Evolutionary conservation across 352 stramenopile genomes (phyloP), one percentile per base, ranked within the genome.

Genomic region (Phytophthora colocasiae): DNA sequence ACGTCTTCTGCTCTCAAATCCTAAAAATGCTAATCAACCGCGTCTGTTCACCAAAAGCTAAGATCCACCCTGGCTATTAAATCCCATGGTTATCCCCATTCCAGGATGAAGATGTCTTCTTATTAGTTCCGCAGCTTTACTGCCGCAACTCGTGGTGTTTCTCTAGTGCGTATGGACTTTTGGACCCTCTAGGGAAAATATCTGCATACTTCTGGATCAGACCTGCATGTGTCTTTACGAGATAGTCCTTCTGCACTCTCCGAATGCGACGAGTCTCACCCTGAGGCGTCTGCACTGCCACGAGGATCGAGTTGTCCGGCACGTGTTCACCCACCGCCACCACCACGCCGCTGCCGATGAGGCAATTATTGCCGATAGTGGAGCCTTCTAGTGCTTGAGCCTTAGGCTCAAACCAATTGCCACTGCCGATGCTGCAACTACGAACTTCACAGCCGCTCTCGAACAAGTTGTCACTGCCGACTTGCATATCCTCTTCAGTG

Each of bases 371-470:
- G 32, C 88, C 88, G 52, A 96, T 84, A 38, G 89, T 71, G 2
- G 85, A 91, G 45, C 86, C 85, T 1, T 51, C 62, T 7, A 69
- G 68, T 2, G 75, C 73, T 50, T 73, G 36, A 7, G 79, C 73
- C 52, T 92, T 90, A n/a, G 88, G 73, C 56, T 96, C 88, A 29
- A 96, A 91, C 71, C 77, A 87, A 68, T 93, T 95, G 59, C 78
- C 75, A 55, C 79, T 75, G 12, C 88, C 88, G 12, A 96, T 69
- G 22, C 49, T 57, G 12, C 53, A 66, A 7, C 83, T 88, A 11
- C 74, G 80, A 39, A 96, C 69, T n/a, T 84, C 54, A 53, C 81
- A 90, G 24, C 88, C 86, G 45, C 77, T 86, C 71, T 96, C 88
- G 51, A 96, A 93, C 55, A 96, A 55, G 68, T 93, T 94, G 63